Conservation (phyloP, 768 basidiomycete species). For the Guyanaporus albipodus region DNA sequence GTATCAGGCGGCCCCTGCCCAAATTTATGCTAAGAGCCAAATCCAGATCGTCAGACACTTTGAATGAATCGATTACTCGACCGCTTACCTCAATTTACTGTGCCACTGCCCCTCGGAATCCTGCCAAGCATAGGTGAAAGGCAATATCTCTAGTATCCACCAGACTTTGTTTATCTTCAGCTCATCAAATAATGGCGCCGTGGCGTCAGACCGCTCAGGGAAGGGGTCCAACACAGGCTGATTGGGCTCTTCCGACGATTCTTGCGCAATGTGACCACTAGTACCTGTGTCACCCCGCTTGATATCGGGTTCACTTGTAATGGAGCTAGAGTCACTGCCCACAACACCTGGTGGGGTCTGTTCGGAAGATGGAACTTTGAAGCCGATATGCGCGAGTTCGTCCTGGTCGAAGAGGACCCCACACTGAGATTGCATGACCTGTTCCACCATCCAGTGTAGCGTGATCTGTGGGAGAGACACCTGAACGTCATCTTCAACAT, state of each 20-base stretch:
- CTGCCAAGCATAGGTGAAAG: constrained; percentile 52
- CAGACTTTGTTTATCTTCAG: constrained; percentile 45
- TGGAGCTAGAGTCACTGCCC: no score
- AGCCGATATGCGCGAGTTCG: constrained; percentile 44
- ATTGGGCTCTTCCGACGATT: not conserved
- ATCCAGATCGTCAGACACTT: constrained; percentile 1
- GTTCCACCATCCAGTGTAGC: constrained; percentile 77
- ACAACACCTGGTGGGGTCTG: no score
- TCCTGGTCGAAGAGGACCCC: constrained; percentile 54
- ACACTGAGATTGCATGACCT: constrained; percentile 54
- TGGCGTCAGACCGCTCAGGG: constrained; percentile 26
- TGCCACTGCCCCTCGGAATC: constrained; percentile 54
- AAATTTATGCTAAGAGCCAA: constrained; percentile 36
- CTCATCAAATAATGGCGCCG: constrained; percentile 53
- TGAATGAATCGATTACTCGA: not conserved
- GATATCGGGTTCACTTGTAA: no score
- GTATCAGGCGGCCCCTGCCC: constrained; percentile 54
- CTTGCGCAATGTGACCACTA: not conserved
- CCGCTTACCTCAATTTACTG: constrained; percentile 48
- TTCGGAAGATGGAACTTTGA: constrained; percentile 24
- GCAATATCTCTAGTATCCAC: constrained; percentile 74
- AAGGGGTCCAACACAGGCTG: not conserved
- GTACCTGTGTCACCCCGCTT: no score
- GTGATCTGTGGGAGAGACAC: constrained; percentile 53
- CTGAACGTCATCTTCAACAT: constrained; percentile 39